These are phyloP conservation scores for Neurospora hispaniola DNA, from an alignment of 495 filamentous ascomycete species.

Conservation along the genomic window DNA sequence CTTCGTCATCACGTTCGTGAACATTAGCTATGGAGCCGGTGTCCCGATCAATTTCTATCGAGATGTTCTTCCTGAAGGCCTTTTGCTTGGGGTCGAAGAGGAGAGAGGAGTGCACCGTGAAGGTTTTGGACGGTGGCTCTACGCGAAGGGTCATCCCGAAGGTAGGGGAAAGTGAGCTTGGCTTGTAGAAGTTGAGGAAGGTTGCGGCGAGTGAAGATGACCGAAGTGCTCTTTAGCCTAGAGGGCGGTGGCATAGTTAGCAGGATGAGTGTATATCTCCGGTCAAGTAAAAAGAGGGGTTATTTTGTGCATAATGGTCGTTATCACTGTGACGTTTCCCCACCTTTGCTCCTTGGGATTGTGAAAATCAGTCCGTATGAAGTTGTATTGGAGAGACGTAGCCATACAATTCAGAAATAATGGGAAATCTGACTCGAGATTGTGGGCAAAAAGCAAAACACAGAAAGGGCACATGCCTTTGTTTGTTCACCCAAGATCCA, in stretches of 20 bases:
- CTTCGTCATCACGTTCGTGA: conserved; percentile 16
- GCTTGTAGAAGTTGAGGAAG: neutral
- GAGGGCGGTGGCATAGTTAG: neutral
- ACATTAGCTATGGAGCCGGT: conserved; percentile 34
- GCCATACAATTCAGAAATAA: neutral
- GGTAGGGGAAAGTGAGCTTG: neutral
- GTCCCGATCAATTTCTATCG: conserved; percentile 25
- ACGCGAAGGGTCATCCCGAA: neutral
- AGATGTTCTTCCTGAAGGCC: conserved; percentile 28
- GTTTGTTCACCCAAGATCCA: neutral
- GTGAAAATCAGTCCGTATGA: too few relatives aligned
- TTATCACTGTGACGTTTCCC: neutral
- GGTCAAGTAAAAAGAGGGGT: neutral
- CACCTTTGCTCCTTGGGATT: neutral
- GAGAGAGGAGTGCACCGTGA: conserved; percentile 35
- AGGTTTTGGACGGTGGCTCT: conserved; percentile 1
- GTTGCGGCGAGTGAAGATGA: neutral
- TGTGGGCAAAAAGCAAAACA: neutral
- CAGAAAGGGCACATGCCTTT: neutral
- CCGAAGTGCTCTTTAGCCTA: neutral
- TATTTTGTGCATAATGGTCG: neutral
- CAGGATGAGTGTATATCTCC: neutral
- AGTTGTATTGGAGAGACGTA: neutral
- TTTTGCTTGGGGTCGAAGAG: conserved; percentile 41
- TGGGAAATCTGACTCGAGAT: too few relatives aligned